These are phyloP conservation scores for Chaetoceros tenuissimus DNA, from an alignment of 108 stramenopile species.

Conservation along the genomic window DNA sequence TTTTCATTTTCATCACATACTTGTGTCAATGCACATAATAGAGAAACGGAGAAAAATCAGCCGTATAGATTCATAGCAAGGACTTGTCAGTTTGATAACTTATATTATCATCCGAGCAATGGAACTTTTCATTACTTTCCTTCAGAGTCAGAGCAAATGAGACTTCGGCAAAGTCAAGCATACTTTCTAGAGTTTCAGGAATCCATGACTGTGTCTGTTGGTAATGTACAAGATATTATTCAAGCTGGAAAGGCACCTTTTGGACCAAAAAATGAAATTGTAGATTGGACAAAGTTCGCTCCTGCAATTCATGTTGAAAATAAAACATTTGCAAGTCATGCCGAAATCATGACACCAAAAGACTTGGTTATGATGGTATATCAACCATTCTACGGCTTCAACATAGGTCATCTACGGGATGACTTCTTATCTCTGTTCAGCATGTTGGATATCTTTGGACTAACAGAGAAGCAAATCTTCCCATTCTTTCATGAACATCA, in stretches of 20 bases:
- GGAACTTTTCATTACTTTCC: background rate
- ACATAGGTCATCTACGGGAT: constrained; percentile 2
- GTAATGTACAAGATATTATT: no score
- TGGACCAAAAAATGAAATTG: background rate
- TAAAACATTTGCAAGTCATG: no score
- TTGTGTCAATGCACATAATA: no score
- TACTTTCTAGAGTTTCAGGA: background rate
- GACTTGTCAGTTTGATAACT: background rate
- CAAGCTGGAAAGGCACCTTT: no score
- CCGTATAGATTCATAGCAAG: background rate
- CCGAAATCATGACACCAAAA: no score
- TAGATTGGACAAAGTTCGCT: background rate
- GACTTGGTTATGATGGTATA: no score
- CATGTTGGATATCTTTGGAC: background rate
- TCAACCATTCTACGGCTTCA: background rate
- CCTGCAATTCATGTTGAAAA: background rate
- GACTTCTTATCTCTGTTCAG: background rate
- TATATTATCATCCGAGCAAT: background rate
- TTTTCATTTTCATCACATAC: no score
- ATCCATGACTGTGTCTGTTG: background rate
- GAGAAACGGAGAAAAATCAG: no score
- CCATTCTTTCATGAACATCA: background rate
- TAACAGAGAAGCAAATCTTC: background rate
- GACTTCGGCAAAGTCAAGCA: background rate
- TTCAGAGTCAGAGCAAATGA: background rate